Base-by-base conservation (phyloP, 2,329 filamentous ascomycete genomes). In the Ophiostoma populinum region DNA sequence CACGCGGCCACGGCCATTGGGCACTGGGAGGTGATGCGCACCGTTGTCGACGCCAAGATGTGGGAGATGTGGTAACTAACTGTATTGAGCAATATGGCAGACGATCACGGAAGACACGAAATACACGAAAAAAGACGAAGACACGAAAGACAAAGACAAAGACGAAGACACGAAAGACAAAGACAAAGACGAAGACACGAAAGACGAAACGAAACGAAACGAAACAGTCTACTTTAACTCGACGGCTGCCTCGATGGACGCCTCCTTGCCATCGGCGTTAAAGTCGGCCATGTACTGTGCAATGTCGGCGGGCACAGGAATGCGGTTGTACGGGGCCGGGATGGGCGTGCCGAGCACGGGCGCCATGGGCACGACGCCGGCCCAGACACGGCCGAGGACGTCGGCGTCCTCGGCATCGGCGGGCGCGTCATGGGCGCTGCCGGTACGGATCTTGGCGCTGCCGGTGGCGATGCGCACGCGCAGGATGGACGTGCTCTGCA, bases 21-120 rank as follows among this genome's bases (percentile, higher is more conserved):
- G 8, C 90, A 98, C 57, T 98, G 90, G 90, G 61, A 59, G 28
- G 77, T 98, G 31, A 98, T 98, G 85, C 71, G 90, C 49, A 70
- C 61, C 1, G 85, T 94, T 3, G 46, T 95, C 42, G 85, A 86
- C 1, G 62, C 62, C 38, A 58, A 59, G 10, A 70, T 95, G 18
- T 98, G 90, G 90, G n/a, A n/a, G n/a, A n/a, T n/a, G n/a, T n/a
- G n/a, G n/a, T n/a, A n/a, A n/a, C n/a, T n/a, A n/a, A n/a, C n/a
- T n/a, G n/a, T n/a, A n/a, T n/a, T n/a, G n/a, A n/a, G 79, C 92
- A 58, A 68, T 72, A 48, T 95, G 83, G 82, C 93, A 24, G 31
- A 13, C 5, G 7, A 16, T 20, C 13, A n/a, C n/a, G n/a, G 19
- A 13, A 5, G 5, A 3, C 8, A 19, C 67, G 15, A 16, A 11